Conservation (phyloP, 1,139 yeast species). For the Geotrichum citri-aurantii region DNA sequence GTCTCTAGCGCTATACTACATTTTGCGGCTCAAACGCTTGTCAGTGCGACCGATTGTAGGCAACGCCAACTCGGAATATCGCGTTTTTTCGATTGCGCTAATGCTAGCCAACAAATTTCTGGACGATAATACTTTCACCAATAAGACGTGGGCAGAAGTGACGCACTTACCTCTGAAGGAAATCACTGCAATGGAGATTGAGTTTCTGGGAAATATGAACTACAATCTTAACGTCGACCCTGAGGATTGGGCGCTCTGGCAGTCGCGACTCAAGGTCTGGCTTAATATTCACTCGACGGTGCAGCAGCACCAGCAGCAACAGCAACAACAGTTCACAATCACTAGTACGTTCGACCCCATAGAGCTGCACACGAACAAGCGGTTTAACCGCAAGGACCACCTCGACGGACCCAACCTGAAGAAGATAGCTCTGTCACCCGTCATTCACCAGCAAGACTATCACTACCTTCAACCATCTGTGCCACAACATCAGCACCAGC, state of each 20-base stretch:
- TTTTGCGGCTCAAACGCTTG: constrained; percentile 31
- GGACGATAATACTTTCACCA: constrained; percentile 90
- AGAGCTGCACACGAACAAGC: background rate
- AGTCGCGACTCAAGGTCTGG: constrained; percentile 26
- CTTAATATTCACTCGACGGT: constrained; percentile 22
- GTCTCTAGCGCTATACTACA: constrained; percentile 35
- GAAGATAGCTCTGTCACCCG: background rate
- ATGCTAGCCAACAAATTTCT: constrained; percentile 85
- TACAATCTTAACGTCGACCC: constrained; percentile 31
- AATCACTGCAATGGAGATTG: constrained; percentile 60
- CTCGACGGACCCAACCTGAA: background rate
- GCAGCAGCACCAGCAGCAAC: background rate
- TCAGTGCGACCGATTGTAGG: constrained; percentile 30
- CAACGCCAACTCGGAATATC: constrained; percentile 43
- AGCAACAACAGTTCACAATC: background rate
- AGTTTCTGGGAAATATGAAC: constrained; percentile 33
- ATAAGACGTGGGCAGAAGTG: constrained; percentile 89
- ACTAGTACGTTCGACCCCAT: background rate
- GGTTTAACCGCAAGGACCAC: background rate
- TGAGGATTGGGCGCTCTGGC: constrained; percentile 33
- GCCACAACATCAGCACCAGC: background rate
- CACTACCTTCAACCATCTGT: background rate
- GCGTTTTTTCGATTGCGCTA: constrained; percentile 60
- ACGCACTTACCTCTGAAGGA: constrained; percentile 59
- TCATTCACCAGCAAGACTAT: background rate